A percentile compares a stretch with the other conserved stretches of the same genome.
These are phyloP conservation scores for Cordyceps cateniannulata DNA, from an alignment of 2,329 filamentous ascomycete genomes.

Conservation along the genomic window DNA sequence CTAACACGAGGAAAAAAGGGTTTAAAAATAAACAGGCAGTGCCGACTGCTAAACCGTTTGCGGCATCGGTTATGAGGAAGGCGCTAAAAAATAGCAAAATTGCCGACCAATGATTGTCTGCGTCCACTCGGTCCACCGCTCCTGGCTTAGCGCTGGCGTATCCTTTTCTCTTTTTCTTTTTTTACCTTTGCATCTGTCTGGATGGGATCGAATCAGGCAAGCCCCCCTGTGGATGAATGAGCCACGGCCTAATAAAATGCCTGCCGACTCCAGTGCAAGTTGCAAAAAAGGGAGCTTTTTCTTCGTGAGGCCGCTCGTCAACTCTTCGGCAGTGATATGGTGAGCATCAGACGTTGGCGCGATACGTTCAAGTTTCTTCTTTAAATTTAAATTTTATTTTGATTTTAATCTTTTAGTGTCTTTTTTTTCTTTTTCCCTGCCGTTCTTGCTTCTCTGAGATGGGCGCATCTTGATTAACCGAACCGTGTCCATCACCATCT, in stretches of 20 bases:
- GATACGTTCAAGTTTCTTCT: not conserved
- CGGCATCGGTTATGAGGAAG: not conserved
- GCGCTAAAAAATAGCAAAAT: not conserved
- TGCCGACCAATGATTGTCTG: not conserved
- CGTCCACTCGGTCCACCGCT: not conserved
- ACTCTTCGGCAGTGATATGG: not conserved
- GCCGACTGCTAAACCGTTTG: not conserved
- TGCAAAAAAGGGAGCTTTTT: not conserved
- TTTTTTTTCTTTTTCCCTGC: not conserved
- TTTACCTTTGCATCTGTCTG: not conserved
- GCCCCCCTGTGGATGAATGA: not conserved
- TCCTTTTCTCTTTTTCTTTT: not conserved
- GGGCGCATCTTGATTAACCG: not conserved
- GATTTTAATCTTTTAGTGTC: not conserved
- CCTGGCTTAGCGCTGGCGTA: not conserved
- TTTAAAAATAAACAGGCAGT: not conserved
- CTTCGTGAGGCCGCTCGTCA: not conserved
- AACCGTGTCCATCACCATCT: not conserved
- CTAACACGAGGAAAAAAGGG: not conserved
- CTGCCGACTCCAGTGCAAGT: too few relatives aligned
- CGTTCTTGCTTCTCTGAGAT: not conserved
- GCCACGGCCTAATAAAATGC: too few relatives aligned
- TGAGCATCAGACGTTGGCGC: too few relatives aligned
- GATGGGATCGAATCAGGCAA: not conserved
- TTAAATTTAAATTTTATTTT: not conserved